Evolutionary conservation across 129 eudicot genomes (phyloP), one percentile per base, ranked within the genome.

Genomic region (Artemisia argyi): DNA sequence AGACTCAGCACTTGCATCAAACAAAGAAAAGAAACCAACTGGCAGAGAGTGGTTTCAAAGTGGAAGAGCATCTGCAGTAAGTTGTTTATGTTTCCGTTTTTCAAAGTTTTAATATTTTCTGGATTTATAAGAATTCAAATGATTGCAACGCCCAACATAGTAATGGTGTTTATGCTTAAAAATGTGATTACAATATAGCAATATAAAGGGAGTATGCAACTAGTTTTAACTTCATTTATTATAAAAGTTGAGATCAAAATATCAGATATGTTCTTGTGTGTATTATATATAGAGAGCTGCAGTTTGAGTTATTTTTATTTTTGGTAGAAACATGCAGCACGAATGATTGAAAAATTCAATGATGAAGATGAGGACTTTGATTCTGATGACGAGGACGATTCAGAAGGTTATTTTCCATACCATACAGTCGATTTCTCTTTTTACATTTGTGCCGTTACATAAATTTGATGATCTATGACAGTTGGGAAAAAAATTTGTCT

Each of bases 11-110:
- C 97, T 92, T 66, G 54, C 81, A 26, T 80, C 83, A 28, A 61
- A 86, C 50, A 92, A 92, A 84, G 96, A 92, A 73, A 92, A 89
- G 85, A 92, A 79, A 80, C 80, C 85, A 19, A 80, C 91, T 3
- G 97, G 96, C 56, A 89, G 89, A 56, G 89, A 88, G 84, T 92
- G 97, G 97, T 92, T 92, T 83, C 89, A 88, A 83, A 91, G 87
- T 77, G 96, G 93, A 83, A 77, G 91, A 83, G 97, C 97, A 61
- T 26, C 81, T 71, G 51, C 74, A 60, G 96, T 87, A 80, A 76
- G 63, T 77, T 75, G 13, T 32, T 52, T 57, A 11, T 47, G 17
- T 62, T 51, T 44, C 17, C 14, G 0, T 7, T 46, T 7, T 46
- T 42, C 14, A 9, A 32, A 3, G 42, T 2, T 72, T 14, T 14